Conservation (phyloP, 176 grass and related monocot genomes). For the Ensete ventricosum region DNA sequence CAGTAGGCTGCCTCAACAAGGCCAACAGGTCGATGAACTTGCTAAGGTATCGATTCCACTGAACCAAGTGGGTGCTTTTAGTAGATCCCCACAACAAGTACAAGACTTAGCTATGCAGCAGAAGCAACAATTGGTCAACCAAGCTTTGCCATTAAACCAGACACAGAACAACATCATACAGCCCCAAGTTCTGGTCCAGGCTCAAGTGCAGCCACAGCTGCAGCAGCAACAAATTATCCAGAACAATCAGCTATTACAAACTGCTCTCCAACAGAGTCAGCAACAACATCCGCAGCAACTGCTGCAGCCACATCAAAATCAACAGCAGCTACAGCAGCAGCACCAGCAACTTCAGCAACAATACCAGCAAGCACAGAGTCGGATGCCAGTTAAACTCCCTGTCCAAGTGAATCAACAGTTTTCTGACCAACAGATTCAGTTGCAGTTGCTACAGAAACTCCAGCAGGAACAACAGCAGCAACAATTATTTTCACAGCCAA, state of each 20-base stretch:
- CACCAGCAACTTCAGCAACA: conserved; percentile 32
- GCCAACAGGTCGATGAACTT: conserved; percentile 46
- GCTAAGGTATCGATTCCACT: conserved; percentile 35
- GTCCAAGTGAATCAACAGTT: conserved; percentile 54
- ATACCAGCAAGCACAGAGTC: conserved; percentile 24
- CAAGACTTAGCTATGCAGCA: conserved; percentile 34
- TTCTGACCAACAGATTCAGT: conserved; percentile 58
- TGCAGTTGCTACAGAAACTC: conserved; percentile 73
- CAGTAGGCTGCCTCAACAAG: conserved; percentile 59
- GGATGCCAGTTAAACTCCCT: conserved; percentile 42
- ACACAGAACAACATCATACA: conserved; percentile 53
- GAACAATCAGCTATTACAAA: conserved; percentile 8
- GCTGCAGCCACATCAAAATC: conserved; percentile 53
- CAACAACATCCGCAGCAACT: conserved; percentile 24
- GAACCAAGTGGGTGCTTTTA: conserved; percentile 43
- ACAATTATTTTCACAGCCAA: conserved; percentile 39
- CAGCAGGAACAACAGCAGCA: conserved; percentile 81
- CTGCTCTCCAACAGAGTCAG: not conserved
- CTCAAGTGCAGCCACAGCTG: conserved; percentile 42
- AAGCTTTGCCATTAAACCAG: conserved; percentile 52
- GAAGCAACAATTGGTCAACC: conserved; percentile 44
- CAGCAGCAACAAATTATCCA: not conserved
- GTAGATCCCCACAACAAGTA: conserved; percentile 48
- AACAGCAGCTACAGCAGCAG: conserved; percentile 39
- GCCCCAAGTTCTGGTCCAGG: conserved; percentile 65